Base-by-base conservation (phyloP, 768 basidiomycete genomes). In the Baorangia bicolor region DNA sequence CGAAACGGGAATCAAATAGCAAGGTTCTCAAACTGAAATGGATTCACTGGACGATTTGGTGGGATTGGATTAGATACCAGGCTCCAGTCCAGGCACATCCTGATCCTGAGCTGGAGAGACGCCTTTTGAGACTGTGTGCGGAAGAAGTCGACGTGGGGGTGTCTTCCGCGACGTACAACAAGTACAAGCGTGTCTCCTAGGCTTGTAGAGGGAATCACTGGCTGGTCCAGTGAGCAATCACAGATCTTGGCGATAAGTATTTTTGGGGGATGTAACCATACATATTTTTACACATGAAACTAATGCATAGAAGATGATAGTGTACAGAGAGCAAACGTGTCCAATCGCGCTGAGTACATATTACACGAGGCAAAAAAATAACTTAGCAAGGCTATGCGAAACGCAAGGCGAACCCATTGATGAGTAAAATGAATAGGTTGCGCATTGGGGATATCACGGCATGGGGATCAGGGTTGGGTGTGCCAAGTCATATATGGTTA, bases 21-120 rank as follows among this genome's bases (percentile, higher is more conserved):
- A 69, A 59, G 49, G 68, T 70, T 20, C 64, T 69, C 23, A 59
- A 37, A 23, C 40, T 69, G 25, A 69, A 63, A 20, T 69, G 68
- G 68, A 69, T 69, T 40, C 68, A 69, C 38, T 69, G 68, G 68
- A 69, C 68, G 56, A 59, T 69, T 5, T 69, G 68, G 68, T 69
- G 68, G 68, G 57, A 52, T 3, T 69, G 68, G 68, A 63, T 58
- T 30, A 38, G 64, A 51, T 57, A 60, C 40, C 51, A 66, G 34
- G n/a, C 60, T 4, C 51, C 68, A 1, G 43, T 64, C 21, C 62
- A 63, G 41, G 35, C 53, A 14, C 64, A 63, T 9, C 66, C 66
- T 3, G 18, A 55, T n/a, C 62, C 62, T 5, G 61, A 66, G 35
- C 56, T 69, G 54, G 68, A 69, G 59, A 44, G 21, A 20, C 68